Evolutionary conservation across 75 land plant species (phyloP), one percentile per base, ranked within the genome.

Genomic region (Isoetes taiwanensis): DNA sequence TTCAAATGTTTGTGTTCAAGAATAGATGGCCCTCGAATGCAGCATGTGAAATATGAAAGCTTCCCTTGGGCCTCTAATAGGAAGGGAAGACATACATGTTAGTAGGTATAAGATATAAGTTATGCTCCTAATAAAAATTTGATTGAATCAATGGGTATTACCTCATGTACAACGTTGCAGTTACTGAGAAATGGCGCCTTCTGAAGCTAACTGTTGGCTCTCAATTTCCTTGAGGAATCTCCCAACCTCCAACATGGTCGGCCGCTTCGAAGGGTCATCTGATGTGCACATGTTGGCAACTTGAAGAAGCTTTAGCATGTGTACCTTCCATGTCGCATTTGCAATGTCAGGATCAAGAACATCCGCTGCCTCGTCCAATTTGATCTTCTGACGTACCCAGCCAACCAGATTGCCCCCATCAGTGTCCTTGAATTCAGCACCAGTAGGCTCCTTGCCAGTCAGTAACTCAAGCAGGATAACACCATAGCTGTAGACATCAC

Each of bases 321-420:
- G 41, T 30, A 38, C 67, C 6, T 72, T 78, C 41, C 71, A 56
- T 26, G 70, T 37, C 6, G 42, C 72, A 39, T 40, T 46, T 42
- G 63, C 32, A 4, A 34, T 41, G 27, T 68, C 33, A 32, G 71
- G 57, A 67, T 80, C 82, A 32, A 75, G 75, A 34, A 66, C 65
- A 32, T 72, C 67, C 16, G 55, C 77, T 19, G 52, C 70, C 46
- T 58, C 39, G 12, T 68, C 79, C 30, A 38, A 48, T 28, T 41
- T 63, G 2, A 77, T 63, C 71, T 66, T 72, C 43, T 71, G 68
- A 40, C 58, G 53, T 48, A 77, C 83, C 86, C 87, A 86, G 0
- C 91, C 87, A 0, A 79, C 82, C 33, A 82, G 58, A 56, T 85
- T 77, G 1, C 80, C 83, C 21, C 76, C 85, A 11, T 84, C 91